These are phyloP conservation scores for Chlamydomonas eustigma DNA, from an alignment of 139 green algal species.

Conservation along the genomic window DNA sequence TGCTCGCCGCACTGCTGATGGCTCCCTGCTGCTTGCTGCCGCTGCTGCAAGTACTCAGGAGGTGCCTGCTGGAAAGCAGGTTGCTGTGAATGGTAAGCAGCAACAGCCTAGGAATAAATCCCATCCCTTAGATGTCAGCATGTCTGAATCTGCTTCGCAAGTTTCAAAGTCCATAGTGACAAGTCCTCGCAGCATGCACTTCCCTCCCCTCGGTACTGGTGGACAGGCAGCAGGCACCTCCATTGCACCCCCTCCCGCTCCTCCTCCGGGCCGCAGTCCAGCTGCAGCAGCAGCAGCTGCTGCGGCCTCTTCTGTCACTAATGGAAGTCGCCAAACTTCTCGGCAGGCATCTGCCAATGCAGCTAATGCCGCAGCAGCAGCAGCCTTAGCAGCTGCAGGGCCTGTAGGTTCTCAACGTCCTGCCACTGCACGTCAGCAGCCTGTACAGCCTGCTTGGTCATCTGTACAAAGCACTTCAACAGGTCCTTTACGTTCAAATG, in stretches of 20 bases:
- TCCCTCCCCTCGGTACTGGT: background rate
- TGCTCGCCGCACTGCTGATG: background rate
- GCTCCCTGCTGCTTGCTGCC: background rate
- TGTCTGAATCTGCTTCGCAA: too few relatives aligned
- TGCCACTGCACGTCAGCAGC: too few relatives aligned
- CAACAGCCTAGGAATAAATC: too few relatives aligned
- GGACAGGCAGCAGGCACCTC: background rate
- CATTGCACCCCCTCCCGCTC: background rate
- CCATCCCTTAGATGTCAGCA: too few relatives aligned
- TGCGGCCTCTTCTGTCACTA: background rate
- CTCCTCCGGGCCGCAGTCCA: background rate
- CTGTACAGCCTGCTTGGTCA: too few relatives aligned
- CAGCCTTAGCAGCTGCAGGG: background rate
- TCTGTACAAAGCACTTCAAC: too few relatives aligned
- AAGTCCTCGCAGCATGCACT: background rate
- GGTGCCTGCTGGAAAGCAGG: background rate
- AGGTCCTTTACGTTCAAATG: too few relatives aligned
- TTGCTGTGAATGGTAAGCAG: slow-evolving; percentile 1
- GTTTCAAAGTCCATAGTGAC: too few relatives aligned
- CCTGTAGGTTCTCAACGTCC: too few relatives aligned
- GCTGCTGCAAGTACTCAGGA: background rate
- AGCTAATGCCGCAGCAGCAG: background rate
- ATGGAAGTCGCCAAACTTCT: too few relatives aligned
- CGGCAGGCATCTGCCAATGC: background rate
- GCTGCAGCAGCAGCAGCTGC: background rate